Evolutionary conservation across 352 stramenopile genomes (phyloP).

Genomic region (Globisporangium splendens): DNA sequence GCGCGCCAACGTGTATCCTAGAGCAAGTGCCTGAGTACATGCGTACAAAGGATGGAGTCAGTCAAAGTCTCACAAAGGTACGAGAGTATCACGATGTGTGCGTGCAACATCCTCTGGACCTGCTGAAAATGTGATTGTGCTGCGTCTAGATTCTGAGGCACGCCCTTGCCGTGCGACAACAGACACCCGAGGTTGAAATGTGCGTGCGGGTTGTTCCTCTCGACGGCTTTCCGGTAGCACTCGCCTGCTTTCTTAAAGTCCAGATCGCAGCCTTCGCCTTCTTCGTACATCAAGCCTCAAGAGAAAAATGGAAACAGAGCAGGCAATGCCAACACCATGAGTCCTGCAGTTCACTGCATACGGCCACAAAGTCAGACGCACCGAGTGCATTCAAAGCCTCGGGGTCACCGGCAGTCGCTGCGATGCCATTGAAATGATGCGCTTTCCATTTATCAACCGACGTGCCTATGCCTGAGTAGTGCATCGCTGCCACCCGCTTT

Average conservation of each 20-base stretch:
- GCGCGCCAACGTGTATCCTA: slow-evolving; percentile 56
- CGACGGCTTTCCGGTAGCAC: slow-evolving; percentile 52
- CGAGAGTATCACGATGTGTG: neutral
- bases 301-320: neutral
- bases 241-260: slow-evolving; percentile 51
- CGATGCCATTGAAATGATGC: slow-evolving; percentile 52
- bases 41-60: neutral
- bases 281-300: slow-evolving; percentile 69
- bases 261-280: slow-evolving; percentile 69
- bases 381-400: slow-evolving; percentile 72
- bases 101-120: slow-evolving; percentile 9
- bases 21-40: slow-evolving; percentile 30
- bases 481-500: slow-evolving; percentile 54
- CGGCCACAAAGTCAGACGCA: slow-evolving; percentile 13
- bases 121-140: slow-evolving; percentile 63
- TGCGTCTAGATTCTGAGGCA: slow-evolving; percentile 45
- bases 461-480: slow-evolving; percentile 57
- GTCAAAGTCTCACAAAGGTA: neutral
- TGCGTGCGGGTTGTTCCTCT: slow-evolving; percentile 44
- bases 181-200: slow-evolving; percentile 82
- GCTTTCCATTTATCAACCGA: slow-evolving; percentile 44
- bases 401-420: slow-evolving; percentile 40
- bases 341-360: no score
- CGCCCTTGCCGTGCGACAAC: slow-evolving; percentile 57
- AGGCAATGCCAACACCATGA: no score